Conservation (phyloP, 2,329 filamentous ascomycete species). For the Hypoxylon sp. region DNA sequence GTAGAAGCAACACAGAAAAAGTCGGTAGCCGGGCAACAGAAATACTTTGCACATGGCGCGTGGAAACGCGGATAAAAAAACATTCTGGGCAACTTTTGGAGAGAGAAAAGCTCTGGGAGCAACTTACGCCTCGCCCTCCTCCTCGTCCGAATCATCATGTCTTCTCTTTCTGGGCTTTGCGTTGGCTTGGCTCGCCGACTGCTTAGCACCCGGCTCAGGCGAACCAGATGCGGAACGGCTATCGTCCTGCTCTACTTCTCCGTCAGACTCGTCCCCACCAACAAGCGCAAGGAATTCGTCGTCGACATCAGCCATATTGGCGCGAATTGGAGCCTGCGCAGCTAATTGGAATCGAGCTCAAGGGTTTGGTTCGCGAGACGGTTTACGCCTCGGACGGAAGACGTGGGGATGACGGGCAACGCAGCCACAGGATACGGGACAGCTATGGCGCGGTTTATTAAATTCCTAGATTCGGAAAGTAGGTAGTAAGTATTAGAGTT, state of each 20-base stretch:
- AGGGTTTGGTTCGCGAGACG: neutral
- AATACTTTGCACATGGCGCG: neutral
- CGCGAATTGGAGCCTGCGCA: neutral
- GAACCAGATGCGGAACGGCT: constrained; percentile 65
- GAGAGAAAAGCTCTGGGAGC: neutral
- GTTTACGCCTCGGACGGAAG: neutral
- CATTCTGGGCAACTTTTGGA: neutral
- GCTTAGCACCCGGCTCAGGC: constrained; percentile 50
- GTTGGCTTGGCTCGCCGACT: constrained; percentile 48
- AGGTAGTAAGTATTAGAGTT: neutral
- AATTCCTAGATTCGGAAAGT: no score
- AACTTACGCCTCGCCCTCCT: constrained; percentile 84
- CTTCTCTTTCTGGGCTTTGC: constrained; percentile 61
- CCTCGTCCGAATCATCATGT: constrained; percentile 72
- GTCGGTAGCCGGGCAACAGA: neutral
- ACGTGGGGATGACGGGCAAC: neutral
- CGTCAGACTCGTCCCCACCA: constrained; percentile 74
- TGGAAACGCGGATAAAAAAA: neutral
- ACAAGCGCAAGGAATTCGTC: constrained; percentile 93
- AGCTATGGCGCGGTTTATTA: no score
- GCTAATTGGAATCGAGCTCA: neutral
- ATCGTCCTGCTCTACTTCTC: constrained; percentile 59
- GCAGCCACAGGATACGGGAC: no score
- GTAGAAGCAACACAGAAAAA: neutral
- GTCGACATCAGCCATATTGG: constrained; percentile 84